These are phyloP conservation scores for Phymatotrichopsis omnivora DNA, from an alignment of 2,329 filamentous ascomycete species.

Conservation along the genomic window DNA sequence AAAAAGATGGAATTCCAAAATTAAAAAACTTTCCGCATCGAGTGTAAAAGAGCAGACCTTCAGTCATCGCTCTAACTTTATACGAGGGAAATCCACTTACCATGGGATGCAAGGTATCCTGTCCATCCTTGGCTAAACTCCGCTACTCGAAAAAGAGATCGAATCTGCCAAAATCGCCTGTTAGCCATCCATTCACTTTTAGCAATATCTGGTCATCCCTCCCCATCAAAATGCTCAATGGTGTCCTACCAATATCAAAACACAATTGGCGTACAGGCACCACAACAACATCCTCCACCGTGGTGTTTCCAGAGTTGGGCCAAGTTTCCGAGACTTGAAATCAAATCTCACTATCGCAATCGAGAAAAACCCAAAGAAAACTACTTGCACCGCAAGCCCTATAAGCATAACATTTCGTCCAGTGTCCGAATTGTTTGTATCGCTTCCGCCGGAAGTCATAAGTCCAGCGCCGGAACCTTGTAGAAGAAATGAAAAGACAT, in stretches of 20 bases:
- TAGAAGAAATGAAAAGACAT: constrained; percentile 25
- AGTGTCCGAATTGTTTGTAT: constrained; percentile 14
- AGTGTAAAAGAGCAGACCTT: too few relatives aligned
- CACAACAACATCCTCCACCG: constrained; percentile 25
- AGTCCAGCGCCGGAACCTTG: constrained; percentile 28
- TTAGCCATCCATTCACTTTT: too few relatives aligned
- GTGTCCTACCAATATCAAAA: constrained; percentile 22
- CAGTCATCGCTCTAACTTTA: too few relatives aligned
- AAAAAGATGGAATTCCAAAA: too few relatives aligned
- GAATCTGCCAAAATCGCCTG: constrained; percentile 39
- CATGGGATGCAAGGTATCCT: constrained; percentile 41
- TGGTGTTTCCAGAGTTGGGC: background rate
- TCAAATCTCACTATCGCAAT: constrained; percentile 25
- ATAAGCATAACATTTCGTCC: constrained; percentile 25
- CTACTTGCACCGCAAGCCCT: constrained; percentile 24
- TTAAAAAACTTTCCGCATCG: too few relatives aligned
- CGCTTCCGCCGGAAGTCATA: constrained; percentile 22
- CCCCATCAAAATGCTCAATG: too few relatives aligned
- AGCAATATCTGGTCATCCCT: too few relatives aligned
- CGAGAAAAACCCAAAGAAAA: constrained; percentile 27
- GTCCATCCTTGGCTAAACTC: constrained; percentile 46
- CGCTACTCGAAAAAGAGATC: constrained; percentile 45
- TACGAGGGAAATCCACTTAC: background rate
- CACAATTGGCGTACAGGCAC: constrained; percentile 23
- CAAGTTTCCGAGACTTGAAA: constrained; percentile 18